Evolutionary conservation across 305 asterid species (phyloP), one percentile per base, ranked within the genome.

Genomic region (Fraxinus floribunda): DNA sequence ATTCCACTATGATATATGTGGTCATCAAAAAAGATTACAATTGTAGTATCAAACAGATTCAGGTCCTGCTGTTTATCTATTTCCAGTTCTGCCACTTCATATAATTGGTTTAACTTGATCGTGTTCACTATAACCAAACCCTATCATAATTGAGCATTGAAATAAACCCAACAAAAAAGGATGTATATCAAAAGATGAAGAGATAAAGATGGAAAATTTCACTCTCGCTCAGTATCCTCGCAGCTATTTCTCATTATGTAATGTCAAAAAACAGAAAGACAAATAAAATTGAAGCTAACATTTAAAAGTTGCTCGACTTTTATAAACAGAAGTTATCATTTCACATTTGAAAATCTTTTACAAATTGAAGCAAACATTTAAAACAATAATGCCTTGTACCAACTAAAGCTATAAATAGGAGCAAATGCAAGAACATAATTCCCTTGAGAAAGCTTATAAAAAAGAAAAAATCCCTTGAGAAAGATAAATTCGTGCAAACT

Each of bases 171-270:
- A 7, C 32, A 22, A 22, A 62, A 62, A 7, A 36, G 32, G 78
- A 44, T 9, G 32, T 5, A n/a, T 24, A 74, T 36, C 24, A n/a
- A 75, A 5, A 16, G 10, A 62, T 62, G 71, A 62, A n/a, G 6
- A 85, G n/a, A 39, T 36, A 36, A 36, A 36, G 35, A 35, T 46
- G 1, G 75, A 80, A 62, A 49, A 0, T 15, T 13, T 15, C 36
- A 62, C 75, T 72, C 87, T 85, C 84, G 36, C 80, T 70, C 77
- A 44, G 44, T 35, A 82, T 41, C 77, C 9, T 13, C 11, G 11
- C 8, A 16, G 38, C 74, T 60, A 18, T 6, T 70, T 66, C 81
- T 8, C 74, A 72, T 32, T 72, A 36, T 4, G 7, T 15, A 70
- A 24, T 39, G 22, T 77, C 60, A 84, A 78, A 35, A 29, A 30